A percentile compares a stretch with the other conserved stretches of the same genome.
Conservation (phyloP, 2,329 filamentous ascomycete genomes). For the Trichoderma endophyticum region DNA sequence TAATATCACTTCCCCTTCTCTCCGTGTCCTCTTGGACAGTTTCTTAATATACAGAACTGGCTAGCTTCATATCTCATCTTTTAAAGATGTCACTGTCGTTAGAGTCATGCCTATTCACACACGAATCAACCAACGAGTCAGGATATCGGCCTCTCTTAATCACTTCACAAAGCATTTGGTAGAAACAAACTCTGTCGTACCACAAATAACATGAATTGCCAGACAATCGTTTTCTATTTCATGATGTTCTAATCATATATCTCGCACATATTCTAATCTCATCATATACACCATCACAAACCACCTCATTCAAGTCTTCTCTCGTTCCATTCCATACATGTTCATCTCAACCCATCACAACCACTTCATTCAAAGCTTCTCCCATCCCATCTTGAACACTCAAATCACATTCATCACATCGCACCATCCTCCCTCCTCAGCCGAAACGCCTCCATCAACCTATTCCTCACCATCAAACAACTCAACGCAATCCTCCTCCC, state of each 20-base stretch:
- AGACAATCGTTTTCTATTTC: not conserved
- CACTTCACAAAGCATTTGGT: not conserved
- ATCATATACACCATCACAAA: not conserved
- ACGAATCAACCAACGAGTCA: not conserved
- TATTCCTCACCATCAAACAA: constrained; percentile 26
- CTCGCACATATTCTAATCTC: not conserved
- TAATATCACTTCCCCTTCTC: too few relatives aligned
- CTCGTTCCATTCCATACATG: not conserved
- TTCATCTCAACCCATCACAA: not conserved
- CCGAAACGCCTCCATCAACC: constrained; percentile 33
- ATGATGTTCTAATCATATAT: not conserved
- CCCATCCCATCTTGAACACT: not conserved
- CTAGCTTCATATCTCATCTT: not conserved
- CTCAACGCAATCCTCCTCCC: constrained; percentile 33
- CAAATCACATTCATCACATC: not conserved
- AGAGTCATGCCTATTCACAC: not conserved
- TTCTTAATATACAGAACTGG: not conserved
- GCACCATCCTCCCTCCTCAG: constrained; percentile 22
- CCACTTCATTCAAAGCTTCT: not conserved
- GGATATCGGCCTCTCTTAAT: not conserved
- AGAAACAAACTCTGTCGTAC: not conserved
- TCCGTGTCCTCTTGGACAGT: not conserved
- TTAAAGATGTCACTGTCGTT: not conserved
- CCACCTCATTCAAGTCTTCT: not conserved
- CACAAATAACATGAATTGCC: not conserved